Evolutionary conservation across 768 basidiomycete species (phyloP), one percentile per base, ranked within the genome.

Genomic region (Sistotremastrum suecicum): DNA sequence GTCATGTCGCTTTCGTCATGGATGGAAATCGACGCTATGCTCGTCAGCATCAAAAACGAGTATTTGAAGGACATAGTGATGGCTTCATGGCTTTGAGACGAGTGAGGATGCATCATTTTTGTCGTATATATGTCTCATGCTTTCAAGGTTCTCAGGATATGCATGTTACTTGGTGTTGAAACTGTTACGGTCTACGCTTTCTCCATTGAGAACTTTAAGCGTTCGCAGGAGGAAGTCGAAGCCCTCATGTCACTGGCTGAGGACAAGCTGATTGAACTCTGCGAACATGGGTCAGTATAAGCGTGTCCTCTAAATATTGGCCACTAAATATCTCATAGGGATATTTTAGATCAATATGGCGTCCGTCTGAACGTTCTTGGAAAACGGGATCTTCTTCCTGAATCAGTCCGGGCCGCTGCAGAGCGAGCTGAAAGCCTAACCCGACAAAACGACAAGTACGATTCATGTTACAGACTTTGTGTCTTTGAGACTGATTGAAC

Each of bases 181-280:
- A 89, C 83, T 49, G 90, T 98, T 29, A 81, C 88, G 2, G 86
- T 83, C n/a, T 99, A 94, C 55, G 89, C 90, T n/a, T 99, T 99
- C 63, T 76, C 91, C 1, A 90, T 98, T 49, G 94, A 98, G 55
- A 99, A 98, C 64, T 98, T 98, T 66, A 86, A 86, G 50, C 75
- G 95, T 20, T 72, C 83, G 1, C 67, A 74, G 45, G 80, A 81
- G 3, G 95, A 99, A 60, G 89, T 99, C 1, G 76, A 83, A 29
- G 77, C 78, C 2, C 69, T 98, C 53, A 90, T 99, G 89, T 60
- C 66, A n/a, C 61, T 99, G 41, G 83, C 85, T 0, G 79, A 87
- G 58, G 69, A 71, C 10, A 80, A 82, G 50, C 69, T 98, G 31
- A 57, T 79, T 34, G 87, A 94, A 59, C 66, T 98, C 11, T 83